Conservation (phyloP, 2,329 filamentous ascomycete genomes). For the Parascedosporium putredinis region DNA sequence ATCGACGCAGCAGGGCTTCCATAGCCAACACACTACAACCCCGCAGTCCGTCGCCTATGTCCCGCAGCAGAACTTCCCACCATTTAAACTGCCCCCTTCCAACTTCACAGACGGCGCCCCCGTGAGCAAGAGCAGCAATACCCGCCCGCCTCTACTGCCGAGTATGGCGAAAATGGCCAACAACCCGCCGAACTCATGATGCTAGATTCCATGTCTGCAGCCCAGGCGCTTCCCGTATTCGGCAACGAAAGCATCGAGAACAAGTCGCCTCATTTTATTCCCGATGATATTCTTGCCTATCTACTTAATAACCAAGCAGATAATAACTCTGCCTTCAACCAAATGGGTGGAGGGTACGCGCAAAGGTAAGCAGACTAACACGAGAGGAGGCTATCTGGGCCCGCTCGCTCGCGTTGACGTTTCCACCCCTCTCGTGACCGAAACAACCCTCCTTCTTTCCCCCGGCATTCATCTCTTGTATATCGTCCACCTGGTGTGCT, state of each 20-base stretch:
- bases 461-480: constrained; percentile 12
- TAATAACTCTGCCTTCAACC: background rate
- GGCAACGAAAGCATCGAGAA: constrained; percentile 68
- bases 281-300: constrained; percentile 79
- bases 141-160: constrained; percentile 25
- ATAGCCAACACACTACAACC: constrained; percentile 33
- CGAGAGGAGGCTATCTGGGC: no score
- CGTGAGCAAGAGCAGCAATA: constrained; percentile 27
- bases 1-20: constrained; percentile 37
- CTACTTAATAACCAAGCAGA: constrained; percentile 50
- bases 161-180: constrained; percentile 35
- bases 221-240: constrained; percentile 74
- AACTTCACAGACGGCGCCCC: constrained; percentile 38
- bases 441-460: background rate
- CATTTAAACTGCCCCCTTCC: constrained; percentile 52
- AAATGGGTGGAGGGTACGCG: constrained; percentile 3
- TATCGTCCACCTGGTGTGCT: background rate
- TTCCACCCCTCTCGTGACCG: no score
- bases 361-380: constrained; percentile 6
- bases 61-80: constrained; percentile 49
- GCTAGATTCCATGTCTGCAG: constrained; percentile 51
- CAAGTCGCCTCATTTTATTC: constrained; percentile 75
- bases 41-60: constrained; percentile 42
- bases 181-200: constrained; percentile 46
- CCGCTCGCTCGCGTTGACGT: background rate